Conservation (phyloP, 768 basidiomycete species). For the Lentinula sp. region DNA sequence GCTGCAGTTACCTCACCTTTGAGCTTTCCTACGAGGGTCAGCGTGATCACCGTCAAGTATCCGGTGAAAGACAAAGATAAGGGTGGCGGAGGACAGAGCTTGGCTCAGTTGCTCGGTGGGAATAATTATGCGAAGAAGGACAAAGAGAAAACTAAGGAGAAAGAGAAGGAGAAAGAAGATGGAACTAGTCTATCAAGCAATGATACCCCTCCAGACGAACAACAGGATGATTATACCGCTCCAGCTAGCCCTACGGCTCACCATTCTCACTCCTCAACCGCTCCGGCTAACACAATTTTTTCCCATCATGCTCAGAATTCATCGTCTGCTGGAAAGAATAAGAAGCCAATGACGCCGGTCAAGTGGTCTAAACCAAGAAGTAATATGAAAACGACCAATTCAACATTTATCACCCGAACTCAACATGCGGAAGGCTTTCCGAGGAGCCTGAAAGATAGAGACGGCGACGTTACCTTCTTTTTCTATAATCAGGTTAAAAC, state of each 20-base stretch:
- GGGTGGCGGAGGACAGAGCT: slow-evolving; percentile 46
- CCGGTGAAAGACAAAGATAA: slow-evolving; percentile 41
- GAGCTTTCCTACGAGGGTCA: slow-evolving; percentile 56
- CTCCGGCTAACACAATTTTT: slow-evolving; percentile 48
- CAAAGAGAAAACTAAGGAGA: slow-evolving; percentile 33
- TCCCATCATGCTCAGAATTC: slow-evolving; percentile 24
- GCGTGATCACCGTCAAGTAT: slow-evolving; percentile 58
- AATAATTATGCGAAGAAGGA: slow-evolving; percentile 63
- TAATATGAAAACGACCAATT: slow-evolving; percentile 85
- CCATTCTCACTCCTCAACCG: slow-evolving; percentile 17
- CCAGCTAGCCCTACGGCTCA: slow-evolving; percentile 29
- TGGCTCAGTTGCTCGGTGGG: slow-evolving; percentile 64
- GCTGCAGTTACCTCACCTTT: slow-evolving; percentile 28
- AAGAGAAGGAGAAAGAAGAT: slow-evolving; percentile 51
- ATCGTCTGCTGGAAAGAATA: slow-evolving; percentile 48
- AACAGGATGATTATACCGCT: slow-evolving; percentile 34
- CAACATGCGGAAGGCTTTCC: slow-evolving; percentile 76
- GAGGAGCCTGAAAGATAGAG: slow-evolving; percentile 66
- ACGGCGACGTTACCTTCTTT: slow-evolving; percentile 80
- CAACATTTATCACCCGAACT: slow-evolving; percentile 85
- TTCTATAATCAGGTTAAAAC: slow-evolving; percentile 87
- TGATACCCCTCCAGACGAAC: slow-evolving; percentile 64
- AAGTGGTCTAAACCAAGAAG: slow-evolving; percentile 69
- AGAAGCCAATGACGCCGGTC: slow-evolving; percentile 32
- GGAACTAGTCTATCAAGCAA: slow-evolving; percentile 78